Conservation (phyloP, 768 basidiomycete species). For the Termitomyces sp. region DNA sequence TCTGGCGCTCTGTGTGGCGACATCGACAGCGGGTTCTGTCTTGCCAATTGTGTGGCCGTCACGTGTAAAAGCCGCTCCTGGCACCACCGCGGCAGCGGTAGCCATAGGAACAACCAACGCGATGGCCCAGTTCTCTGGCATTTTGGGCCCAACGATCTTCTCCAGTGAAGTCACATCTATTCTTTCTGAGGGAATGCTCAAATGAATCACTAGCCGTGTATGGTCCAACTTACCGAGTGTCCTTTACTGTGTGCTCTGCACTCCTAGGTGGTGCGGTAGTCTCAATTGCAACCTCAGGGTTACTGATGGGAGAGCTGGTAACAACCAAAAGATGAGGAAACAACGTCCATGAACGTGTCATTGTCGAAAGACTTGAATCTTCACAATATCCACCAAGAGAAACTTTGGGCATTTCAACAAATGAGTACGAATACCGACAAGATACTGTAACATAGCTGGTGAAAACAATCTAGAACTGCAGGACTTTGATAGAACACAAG, state of each 20-base stretch:
- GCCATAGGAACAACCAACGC: constrained; percentile 10
- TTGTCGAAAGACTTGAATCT: neutral
- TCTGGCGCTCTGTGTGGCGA: constrained; percentile 9
- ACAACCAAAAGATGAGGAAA: neutral
- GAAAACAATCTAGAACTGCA: neutral
- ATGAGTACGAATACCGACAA: neutral
- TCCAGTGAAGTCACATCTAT: constrained; percentile 1
- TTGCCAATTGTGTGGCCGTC: constrained; percentile 11
- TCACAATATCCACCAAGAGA: neutral
- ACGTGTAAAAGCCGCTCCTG: constrained; percentile 10
- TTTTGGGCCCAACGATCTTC: constrained; percentile 12
- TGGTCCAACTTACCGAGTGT: constrained; percentile 13
- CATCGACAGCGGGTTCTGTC: constrained; percentile 10
- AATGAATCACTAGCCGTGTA: constrained; percentile 3
- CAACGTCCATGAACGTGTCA: neutral
- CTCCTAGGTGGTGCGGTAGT: constrained; percentile 8
- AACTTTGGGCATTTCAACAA: neutral
- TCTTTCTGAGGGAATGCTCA: neutral
- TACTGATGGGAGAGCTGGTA: constrained; percentile 9
- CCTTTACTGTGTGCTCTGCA: constrained; percentile 5
- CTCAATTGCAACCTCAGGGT: constrained; percentile 1
- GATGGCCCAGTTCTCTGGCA: constrained; percentile 9
- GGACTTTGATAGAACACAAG: neutral
- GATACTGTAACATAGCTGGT: neutral
- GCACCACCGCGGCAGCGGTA: constrained; percentile 9